Base-by-base conservation (phyloP, 768 basidiomycete species). In the Guyanaporus albipodus region DNA sequence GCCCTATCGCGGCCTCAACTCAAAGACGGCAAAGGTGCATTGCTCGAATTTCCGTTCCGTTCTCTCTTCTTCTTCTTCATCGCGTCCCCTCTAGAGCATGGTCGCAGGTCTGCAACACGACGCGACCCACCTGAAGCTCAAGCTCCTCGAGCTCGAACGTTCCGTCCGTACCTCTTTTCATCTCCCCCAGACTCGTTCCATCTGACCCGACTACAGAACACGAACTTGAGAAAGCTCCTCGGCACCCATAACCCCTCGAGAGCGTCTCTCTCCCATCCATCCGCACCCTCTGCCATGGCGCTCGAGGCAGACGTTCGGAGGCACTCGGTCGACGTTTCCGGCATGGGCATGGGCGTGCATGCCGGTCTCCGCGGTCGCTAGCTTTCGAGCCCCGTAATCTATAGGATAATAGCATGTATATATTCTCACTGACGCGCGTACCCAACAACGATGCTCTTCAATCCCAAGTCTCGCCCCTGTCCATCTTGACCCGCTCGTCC, bases 31-130 rank as follows among this genome's bases (percentile, higher is more conserved):
- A 42, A 87, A 86, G 75, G 86, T 85, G 46, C 36, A 29, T 18
- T 4, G n/a, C 32, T 21, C 39, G 9, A 17, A n/a, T 0, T 2
- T 7, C 37, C 8, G n/a, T 34, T 21, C 39, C 11, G 17, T n/a
- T 0, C 2, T 7, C 37, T 10, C 19, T 18, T 5, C 32, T 18
- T 7, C 23, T 19, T 14, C 50, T n/a, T 18, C 17, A 29, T 14
- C 44, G 1, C 26, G 22, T 24, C 23, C 19, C 6, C 3, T 23
- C n/a, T 45, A 88, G 86, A 85, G 83, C 53, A 86, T 85, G 79
- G 80, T 87, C 4, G 73, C 84, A 0, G 81, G 81, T 21, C 72
- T 88, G 6, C 82, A 86, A 40, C 75, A 83, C 57, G 85, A 88
- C 50, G 72, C 76, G 4, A 74, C 78, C 1, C 68, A 80, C 4